Evolutionary conservation across 305 asterid genomes (phyloP).

Genomic region (Caryopteris hybrid): DNA sequence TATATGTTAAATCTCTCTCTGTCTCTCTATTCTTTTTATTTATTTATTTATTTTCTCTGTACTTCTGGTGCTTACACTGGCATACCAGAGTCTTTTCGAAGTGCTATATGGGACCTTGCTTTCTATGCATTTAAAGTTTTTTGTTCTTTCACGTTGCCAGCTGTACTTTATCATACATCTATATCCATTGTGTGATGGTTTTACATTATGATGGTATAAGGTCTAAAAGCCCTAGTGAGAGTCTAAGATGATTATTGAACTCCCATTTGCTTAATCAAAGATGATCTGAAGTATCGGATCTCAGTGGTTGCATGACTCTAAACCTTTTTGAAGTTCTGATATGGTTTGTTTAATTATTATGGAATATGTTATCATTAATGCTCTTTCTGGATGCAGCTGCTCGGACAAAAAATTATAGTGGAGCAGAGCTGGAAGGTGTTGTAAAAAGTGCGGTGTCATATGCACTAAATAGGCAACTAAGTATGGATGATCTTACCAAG

Average conservation of each 20-base stretch:
- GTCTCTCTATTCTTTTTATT: no score
- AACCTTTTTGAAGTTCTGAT: not conserved
- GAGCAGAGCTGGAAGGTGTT: constrained; percentile 99
- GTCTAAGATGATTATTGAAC: not conserved
- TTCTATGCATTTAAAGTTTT: constrained; percentile 3
- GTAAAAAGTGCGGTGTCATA: constrained; percentile 98
- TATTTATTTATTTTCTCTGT: not conserved
- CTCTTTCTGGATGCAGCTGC: constrained; percentile 67
- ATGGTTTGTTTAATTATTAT: constrained; percentile 15
- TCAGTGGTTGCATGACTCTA: not conserved
- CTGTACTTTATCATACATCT: not conserved
- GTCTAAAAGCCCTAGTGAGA: not conserved
- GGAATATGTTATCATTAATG: constrained; percentile 3
- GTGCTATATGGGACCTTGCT: not conserved
- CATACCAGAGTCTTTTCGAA: not conserved
- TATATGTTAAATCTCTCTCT: not conserved
- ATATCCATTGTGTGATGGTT: not conserved
- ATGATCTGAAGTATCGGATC: constrained; percentile 10
- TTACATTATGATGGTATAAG: not conserved
- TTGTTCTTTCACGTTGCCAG: not conserved
- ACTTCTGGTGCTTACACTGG: not conserved
- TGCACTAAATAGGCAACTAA: constrained; percentile 88
- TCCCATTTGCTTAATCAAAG: not conserved
- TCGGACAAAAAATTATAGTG: constrained; percentile 93
- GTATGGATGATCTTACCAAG: constrained; percentile 88